phyloP scores from a whole-genome alignment of 2,329 filamentous ascomycete species.

The Clarireedia homoeocarpa region DNA sequence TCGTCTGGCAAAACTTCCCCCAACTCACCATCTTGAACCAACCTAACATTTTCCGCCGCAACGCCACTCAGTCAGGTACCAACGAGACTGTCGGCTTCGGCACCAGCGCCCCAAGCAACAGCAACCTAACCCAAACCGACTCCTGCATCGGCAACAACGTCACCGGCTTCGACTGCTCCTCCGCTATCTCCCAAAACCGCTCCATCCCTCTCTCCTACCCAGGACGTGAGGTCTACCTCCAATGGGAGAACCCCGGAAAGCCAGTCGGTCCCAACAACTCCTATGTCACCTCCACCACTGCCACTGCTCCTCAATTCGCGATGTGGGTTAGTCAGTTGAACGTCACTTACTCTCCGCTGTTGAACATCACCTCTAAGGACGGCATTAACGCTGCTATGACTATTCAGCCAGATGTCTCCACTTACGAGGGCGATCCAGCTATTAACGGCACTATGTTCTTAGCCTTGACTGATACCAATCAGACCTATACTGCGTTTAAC shows the following conservation, averaged over 20 bases:
- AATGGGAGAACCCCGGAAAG: conserved; percentile 65
- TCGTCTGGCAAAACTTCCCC: conserved; percentile 82
- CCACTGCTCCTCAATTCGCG: conserved; percentile 55
- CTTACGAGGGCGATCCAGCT: conserved; percentile 49
- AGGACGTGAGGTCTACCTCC: conserved; percentile 61
- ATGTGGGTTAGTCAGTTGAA: conserved; percentile 74
- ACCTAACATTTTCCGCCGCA: conserved; percentile 62
- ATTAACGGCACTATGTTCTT: conserved; percentile 77
- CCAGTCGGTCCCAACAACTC: conserved; percentile 73
- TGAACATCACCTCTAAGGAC: conserved; percentile 38
- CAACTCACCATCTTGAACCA: conserved; percentile 65
- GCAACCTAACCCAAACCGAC: conserved; percentile 32
- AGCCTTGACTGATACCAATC: conserved; percentile 61
- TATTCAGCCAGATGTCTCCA: conserved; percentile 62
- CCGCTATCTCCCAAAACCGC: conserved; percentile 61
- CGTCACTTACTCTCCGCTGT: conserved; percentile 59
- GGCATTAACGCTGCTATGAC: conserved; percentile 38
- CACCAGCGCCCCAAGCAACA: conserved; percentile 28
- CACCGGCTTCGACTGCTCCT: conserved; percentile 48
- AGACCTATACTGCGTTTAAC: conserved; percentile 70
- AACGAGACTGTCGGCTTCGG: conserved; percentile 57
- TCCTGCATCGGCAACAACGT: conserved; percentile 52
- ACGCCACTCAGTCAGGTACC: conserved; percentile 50
- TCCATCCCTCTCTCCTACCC: conserved; percentile 65
- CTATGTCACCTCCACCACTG: conserved; percentile 60